Evolutionary conservation across 805 yeast species (phyloP).

Genomic region (Vanderwaltozyma yarrowii): DNA sequence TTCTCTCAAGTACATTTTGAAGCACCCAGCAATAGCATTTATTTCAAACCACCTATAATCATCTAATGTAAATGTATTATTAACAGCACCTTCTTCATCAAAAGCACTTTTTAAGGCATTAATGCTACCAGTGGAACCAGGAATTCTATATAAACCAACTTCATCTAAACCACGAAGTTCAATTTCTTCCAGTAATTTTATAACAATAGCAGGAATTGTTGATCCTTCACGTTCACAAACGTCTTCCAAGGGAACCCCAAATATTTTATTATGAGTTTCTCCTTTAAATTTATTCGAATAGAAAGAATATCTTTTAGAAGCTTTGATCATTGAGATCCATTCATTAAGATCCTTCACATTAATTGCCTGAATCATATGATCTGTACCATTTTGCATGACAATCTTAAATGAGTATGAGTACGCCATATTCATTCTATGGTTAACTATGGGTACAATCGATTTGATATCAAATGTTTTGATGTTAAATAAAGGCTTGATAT

Average conservation of each 20-base stretch:
- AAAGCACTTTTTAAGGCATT: conserved; percentile 44
- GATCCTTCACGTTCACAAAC: conserved; percentile 65
- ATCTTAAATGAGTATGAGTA: conserved; percentile 30
- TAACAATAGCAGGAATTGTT: conserved; percentile 55
- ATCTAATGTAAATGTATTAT: conserved; percentile 36
- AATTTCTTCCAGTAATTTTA: conserved; percentile 57
- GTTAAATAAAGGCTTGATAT: conserved; percentile 39
- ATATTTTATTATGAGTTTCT: conserved; percentile 42
- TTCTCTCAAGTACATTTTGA: conserved; percentile 75
- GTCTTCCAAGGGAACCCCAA: conserved; percentile 76
- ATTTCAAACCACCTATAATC: conserved; percentile 63
- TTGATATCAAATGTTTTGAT: conserved; percentile 36
- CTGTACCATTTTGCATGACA: conserved; percentile 38
- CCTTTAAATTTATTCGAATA: conserved; percentile 33
- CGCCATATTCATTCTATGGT: conserved; percentile 19
- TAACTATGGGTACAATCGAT: conserved; percentile 31
- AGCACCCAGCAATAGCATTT: conserved; percentile 80
- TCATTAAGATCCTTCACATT: conserved; percentile 53
- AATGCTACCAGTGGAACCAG: conserved; percentile 52
- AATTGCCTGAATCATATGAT: conserved; percentile 57
- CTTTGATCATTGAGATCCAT: conserved; percentile 49
- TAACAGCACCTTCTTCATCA: conserved; percentile 36
- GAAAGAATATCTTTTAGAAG: conserved; percentile 34
- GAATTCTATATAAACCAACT: conserved; percentile 76
- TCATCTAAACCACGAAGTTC: conserved; percentile 85